These are phyloP conservation scores for Aspergillus ustus DNA, from an alignment of 2,329 filamentous ascomycete genomes.

Conservation along the genomic window DNA sequence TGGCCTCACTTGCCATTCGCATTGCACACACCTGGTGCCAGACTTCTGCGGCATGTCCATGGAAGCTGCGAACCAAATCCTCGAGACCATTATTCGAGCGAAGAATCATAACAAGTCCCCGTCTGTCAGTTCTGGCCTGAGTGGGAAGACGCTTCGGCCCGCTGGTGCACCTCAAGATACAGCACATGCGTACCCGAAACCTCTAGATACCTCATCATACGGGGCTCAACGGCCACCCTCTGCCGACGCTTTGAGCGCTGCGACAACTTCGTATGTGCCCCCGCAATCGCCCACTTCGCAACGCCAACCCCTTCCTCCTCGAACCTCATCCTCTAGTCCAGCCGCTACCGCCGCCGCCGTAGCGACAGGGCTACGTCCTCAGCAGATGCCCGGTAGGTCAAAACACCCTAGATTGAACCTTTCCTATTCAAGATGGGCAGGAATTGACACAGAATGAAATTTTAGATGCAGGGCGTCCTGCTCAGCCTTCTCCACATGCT, in stretches of 20 bases:
- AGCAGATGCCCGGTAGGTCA: slow-evolving; percentile 46
- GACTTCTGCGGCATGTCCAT: slow-evolving; percentile 99
- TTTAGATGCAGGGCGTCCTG: slow-evolving; percentile 45
- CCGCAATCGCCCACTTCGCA: slow-evolving; percentile 51
- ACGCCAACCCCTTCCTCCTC: slow-evolving; percentile 52
- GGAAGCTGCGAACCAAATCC: slow-evolving; percentile 91
- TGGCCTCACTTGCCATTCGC: slow-evolving; percentile 83
- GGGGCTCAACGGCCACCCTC: slow-evolving; percentile 43
- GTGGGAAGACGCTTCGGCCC: slow-evolving; percentile 69
- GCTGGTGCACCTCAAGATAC: slow-evolving; percentile 49
- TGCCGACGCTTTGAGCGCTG: slow-evolving; percentile 48
- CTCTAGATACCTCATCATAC: slow-evolving; percentile 38
- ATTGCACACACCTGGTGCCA: slow-evolving; percentile 92
- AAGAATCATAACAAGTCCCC: slow-evolving; percentile 70
- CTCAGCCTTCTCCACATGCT: slow-evolving; percentile 50
- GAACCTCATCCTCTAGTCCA: slow-evolving; percentile 55
- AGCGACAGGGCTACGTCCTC: slow-evolving; percentile 51
- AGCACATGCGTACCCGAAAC: slow-evolving; percentile 43
- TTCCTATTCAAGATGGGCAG: background rate
- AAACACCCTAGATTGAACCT: background rate
- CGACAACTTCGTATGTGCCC: slow-evolving; percentile 47
- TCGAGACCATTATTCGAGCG: slow-evolving; percentile 80
- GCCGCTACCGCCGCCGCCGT: slow-evolving; percentile 56
- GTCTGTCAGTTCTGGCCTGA: slow-evolving; percentile 59
- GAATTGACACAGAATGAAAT: slow-evolving; percentile 38